Base-by-base conservation (phyloP, 345 rosid species). In the thale cress (Arabidopsis thaliana) region DNA sequence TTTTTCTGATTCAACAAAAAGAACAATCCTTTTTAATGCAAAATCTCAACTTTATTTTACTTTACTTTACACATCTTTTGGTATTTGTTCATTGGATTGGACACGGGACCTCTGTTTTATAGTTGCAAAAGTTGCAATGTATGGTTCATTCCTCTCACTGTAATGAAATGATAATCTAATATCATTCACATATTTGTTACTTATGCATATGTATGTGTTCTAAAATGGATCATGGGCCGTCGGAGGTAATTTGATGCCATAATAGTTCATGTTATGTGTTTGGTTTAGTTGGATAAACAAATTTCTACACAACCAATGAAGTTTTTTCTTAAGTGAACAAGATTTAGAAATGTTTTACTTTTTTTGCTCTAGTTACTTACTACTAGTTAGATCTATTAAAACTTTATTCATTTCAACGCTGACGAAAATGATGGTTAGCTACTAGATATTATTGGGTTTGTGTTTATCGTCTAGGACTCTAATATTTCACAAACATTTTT, bases 81-180 rank as follows among this genome's bases (percentile, higher is more conserved):
- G 49, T 51, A 11, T 3, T 3, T 20, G 45, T 5, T 49, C 33
- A 33, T 22, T 8, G 23, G 9, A 11, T 67, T 66, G 13, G 28
- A 23, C 77, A 73, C 72, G 65, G 48, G 78, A 56, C 59, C 4
- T 25, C 65, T 57, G 65, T 46, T 56, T 70, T 37, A 37, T 40
- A 2, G 14, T 8, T 42, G 38, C 28, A 25, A 25, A 38, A 40
- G 67, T 40, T 25, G 9, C 34, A 53, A 13, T 8, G 44, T 16
- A 13, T 71, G 38, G 44, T 41, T 72, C 36, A 3, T 28, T 28
- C 32, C 32, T 28, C 32, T 2, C 32, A 28, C 4, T 28, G 32
- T 28, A 28, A 28, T 28, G 32, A 28, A 28, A 28, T 28, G 32
- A 28, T 28, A 28, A 28, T 28, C 32, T 28, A 16, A 16, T 28